Percentiles rank a stretch among this genome's conserved stretches.
phyloP scores from a whole-genome alignment of 345 rosid genomes.

The Eucalyptus marginata region DNA sequence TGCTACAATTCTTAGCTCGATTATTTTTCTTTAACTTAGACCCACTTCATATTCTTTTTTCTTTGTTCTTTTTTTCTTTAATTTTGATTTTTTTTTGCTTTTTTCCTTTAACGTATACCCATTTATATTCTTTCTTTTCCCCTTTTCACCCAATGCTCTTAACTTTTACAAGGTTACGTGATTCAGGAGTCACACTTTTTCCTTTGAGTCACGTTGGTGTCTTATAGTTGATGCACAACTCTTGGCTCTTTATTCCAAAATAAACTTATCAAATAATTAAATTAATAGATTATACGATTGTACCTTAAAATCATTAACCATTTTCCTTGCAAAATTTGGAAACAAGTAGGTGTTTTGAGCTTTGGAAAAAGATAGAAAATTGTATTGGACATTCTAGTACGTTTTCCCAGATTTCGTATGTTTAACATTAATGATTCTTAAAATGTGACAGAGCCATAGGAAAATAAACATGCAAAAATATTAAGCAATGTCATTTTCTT shows the following conservation, averaged over 20 bases:
- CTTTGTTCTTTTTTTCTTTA: too few species aligned
- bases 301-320: too few species aligned
- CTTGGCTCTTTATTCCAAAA: neutral
- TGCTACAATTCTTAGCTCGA: neutral
- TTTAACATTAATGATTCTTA: too few species aligned
- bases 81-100: too few species aligned
- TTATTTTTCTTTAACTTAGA: neutral
- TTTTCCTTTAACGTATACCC: neutral
- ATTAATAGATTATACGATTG: neutral
- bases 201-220: neutral
- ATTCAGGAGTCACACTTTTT: neutral
- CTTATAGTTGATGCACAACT: neutral
- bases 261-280: too few species aligned
- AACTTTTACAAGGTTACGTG: neutral
- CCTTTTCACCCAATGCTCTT: neutral
- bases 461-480: neutral
- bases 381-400: neutral
- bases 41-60: neutral
- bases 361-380: neutral
- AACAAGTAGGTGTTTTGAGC: neutral
- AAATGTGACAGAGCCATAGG: neutral
- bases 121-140: too few species aligned
- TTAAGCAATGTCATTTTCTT: neutral
- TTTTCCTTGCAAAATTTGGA: neutral
- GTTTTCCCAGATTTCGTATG: too few species aligned